A percentile compares a stretch with the other conserved stretches of the same genome.
Evolutionary conservation across 768 basidiomycete genomes (phyloP).

Genomic region (Mycena amicta): DNA sequence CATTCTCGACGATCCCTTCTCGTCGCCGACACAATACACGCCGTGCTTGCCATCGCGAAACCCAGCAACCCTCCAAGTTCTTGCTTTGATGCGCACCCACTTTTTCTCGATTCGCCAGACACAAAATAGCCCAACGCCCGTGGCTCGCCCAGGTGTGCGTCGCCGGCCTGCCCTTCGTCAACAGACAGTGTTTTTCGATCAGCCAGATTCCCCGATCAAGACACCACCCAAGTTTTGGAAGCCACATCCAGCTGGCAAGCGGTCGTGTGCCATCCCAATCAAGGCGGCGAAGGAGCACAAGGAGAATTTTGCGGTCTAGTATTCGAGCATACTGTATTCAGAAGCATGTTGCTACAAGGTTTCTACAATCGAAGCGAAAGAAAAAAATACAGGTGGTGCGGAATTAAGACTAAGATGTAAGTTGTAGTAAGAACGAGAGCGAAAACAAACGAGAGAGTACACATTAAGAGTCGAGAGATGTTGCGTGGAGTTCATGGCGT

Average conservation of each 20-base stretch:
- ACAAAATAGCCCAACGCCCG: constrained; percentile 19
- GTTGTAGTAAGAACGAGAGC: background rate
- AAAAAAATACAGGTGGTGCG: constrained; percentile 11
- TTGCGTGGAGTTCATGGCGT: constrained; percentile 11
- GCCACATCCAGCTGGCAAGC: constrained; percentile 18
- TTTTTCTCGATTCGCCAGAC: constrained; percentile 2
- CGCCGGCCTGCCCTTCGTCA: constrained; percentile 12
- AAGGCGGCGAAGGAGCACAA: constrained; percentile 14
- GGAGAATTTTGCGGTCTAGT: constrained; percentile 9
- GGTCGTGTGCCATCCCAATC: constrained; percentile 17
- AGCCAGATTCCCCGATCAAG: background rate
- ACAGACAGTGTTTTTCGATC: constrained; percentile 18
- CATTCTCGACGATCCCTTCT: constrained; percentile 12
- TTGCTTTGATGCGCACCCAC: background rate
- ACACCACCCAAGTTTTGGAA: constrained; percentile 12
- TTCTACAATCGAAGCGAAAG: constrained; percentile 1
- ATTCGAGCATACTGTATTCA: background rate
- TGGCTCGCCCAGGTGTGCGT: background rate
- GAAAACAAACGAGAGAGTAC: background rate
- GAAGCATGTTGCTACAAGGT: constrained; percentile 12
- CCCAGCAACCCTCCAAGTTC: background rate
- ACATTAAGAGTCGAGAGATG: background rate
- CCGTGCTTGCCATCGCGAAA: constrained; percentile 1
- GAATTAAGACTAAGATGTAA: constrained; percentile 2
- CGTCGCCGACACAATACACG: background rate